These are phyloP conservation scores for Lycium barbarum DNA, from an alignment of 257 asterid species.

Conservation along the genomic window DNA sequence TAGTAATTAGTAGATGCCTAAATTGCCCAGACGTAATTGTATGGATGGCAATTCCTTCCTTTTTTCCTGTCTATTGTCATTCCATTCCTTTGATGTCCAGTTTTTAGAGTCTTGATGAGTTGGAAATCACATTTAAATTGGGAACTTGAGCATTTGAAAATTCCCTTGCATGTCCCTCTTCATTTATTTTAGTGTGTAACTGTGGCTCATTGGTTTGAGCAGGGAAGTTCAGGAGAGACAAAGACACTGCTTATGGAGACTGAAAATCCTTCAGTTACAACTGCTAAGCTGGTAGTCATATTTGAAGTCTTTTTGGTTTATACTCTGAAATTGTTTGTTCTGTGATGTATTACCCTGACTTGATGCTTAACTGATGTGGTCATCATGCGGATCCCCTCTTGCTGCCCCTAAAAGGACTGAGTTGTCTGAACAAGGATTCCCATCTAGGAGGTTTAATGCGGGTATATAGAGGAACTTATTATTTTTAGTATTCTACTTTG, in stretches of 20 bases:
- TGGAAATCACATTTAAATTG: not conserved
- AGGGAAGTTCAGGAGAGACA: constrained; percentile 44
- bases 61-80: not conserved
- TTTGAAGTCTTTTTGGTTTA: constrained; percentile 24
- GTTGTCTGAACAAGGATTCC: constrained; percentile 11
- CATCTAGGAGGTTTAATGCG: not conserved
- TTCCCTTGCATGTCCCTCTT: not conserved
- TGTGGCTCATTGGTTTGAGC: constrained; percentile 24
- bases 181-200: not conserved
- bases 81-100: constrained; percentile 20
- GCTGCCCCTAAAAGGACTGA: not conserved
- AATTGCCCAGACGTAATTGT: not conserved
- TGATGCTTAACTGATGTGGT: constrained; percentile 8
- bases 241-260: constrained; percentile 27
- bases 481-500: not conserved
- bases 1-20: not conserved
- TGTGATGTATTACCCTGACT: not conserved
- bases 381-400: not conserved
- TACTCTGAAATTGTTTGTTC: constrained; percentile 15
- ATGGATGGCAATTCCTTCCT: not conserved
- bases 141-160: not conserved
- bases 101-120: not conserved
- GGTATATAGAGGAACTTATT: not conserved
- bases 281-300: constrained; percentile 41
- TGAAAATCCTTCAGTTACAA: constrained; percentile 37